Evolutionary conservation across 768 basidiomycete species (phyloP).

Genomic region (Tylopilus plumbeoviolaceoides): DNA sequence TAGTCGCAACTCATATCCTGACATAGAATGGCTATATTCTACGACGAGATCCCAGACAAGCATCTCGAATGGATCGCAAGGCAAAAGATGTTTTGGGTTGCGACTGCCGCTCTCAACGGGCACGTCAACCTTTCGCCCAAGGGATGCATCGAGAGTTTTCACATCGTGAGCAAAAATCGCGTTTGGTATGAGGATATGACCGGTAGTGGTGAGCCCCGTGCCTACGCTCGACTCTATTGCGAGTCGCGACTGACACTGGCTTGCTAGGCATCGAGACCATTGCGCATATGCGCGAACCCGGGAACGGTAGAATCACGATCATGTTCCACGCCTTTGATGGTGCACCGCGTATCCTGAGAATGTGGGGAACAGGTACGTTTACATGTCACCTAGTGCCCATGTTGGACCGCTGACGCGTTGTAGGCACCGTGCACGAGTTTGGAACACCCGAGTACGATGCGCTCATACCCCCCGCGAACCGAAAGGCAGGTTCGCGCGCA

Average conservation of each 20-base stretch:
- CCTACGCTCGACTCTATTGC: not conserved
- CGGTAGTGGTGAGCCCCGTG: conserved; percentile 51
- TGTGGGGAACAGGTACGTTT: conserved; percentile 53
- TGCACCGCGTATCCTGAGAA: conserved; percentile 51
- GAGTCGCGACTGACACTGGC: not conserved
- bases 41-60: conserved; percentile 51
- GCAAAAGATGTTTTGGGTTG: conserved; percentile 73
- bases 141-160: conserved; percentile 56
- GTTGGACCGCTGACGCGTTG: not conserved
- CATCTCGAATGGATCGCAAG: conserved; percentile 53
- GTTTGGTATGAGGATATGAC: conserved; percentile 77
- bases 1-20: not conserved
- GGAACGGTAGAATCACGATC: conserved; percentile 57
- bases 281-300: conserved; percentile 52
- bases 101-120: conserved; percentile 60
- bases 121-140: conserved; percentile 71
- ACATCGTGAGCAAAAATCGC: conserved; percentile 33
- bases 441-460: conserved; percentile 57
- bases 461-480: too few relatives aligned
- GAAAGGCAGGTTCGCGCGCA: conserved; percentile 46
- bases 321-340: conserved; percentile 62
- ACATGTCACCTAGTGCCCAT: not conserved
- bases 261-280: conserved; percentile 52
- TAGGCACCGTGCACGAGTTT: conserved; percentile 59
- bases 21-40: conserved; percentile 50